Evolutionary conservation across 73 alveolate species (phyloP).

Genomic region (Paramecium caudatum): DNA sequence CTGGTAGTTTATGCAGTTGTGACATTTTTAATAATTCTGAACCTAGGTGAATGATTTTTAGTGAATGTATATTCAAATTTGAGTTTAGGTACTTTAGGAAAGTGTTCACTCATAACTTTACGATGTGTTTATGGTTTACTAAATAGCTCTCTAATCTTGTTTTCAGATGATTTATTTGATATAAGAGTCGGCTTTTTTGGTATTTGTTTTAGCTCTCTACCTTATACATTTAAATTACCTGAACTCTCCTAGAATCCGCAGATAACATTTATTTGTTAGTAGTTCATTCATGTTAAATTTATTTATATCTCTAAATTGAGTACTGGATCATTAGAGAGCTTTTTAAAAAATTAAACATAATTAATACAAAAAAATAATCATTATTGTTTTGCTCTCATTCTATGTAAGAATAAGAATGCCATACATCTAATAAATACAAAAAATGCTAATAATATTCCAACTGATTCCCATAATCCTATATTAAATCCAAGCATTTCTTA

Average conservation of each 20-base stretch:
- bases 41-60: conserved; percentile 1
- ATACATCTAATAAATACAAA: not conserved
- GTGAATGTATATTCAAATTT: conserved; percentile 13
- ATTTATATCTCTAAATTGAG: too few species aligned
- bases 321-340: too few species aligned
- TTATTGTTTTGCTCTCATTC: conserved; percentile 9
- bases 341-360: too few species aligned
- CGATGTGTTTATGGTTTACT: conserved; percentile 24
- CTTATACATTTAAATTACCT: conserved; percentile 9
- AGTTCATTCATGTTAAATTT: too few species aligned
- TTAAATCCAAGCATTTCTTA: not conserved
- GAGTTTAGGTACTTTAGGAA: conserved; percentile 39
- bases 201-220: not conserved
- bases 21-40: not conserved
- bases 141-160: not conserved
- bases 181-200: not conserved
- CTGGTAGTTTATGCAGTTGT: too few species aligned
- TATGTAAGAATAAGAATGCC: not conserved
- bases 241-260: conserved; percentile 12
- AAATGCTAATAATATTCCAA: conserved; percentile 55
- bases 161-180: not conserved
- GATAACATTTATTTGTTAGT: too few species aligned
- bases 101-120: conserved; percentile 33
- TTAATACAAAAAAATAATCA: conserved; percentile 9
- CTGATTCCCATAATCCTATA: conserved; percentile 45